Evolutionary conservation across 257 asterid species (phyloP).

Genomic region (Rhazya stricta): DNA sequence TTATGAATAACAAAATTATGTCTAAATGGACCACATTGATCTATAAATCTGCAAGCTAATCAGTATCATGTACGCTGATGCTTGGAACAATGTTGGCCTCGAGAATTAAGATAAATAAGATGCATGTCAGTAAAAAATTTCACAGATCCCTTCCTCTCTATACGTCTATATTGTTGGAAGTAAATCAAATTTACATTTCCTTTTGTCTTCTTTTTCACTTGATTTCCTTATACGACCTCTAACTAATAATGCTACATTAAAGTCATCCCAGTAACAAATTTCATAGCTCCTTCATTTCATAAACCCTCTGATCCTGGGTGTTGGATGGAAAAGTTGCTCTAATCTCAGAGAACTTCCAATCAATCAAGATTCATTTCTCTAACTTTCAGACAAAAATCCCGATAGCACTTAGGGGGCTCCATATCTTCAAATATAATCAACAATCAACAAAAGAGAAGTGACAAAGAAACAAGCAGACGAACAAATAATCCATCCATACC

Average conservation of each 20-base stretch:
- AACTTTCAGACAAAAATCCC: not conserved
- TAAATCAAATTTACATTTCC: not conserved
- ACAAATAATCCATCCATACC: not conserved
- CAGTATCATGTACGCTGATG: not conserved
- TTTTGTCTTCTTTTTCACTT: not conserved
- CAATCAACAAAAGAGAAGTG: not conserved
- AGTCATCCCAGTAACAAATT: not conserved
- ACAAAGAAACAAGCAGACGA: not conserved
- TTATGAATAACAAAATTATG: conserved; percentile 9
- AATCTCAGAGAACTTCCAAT: not conserved
- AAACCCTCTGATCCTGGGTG: not conserved
- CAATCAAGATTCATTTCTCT: conserved; percentile 1
- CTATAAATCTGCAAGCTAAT: not conserved
- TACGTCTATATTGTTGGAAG: not conserved
- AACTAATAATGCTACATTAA: not conserved
- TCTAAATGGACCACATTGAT: not conserved
- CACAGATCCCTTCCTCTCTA: not conserved
- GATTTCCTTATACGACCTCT: not conserved
- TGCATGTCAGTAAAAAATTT: not conserved
- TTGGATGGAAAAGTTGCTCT: not conserved
- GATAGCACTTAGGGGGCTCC: not conserved
- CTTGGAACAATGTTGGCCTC: not conserved
- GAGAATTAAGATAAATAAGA: not conserved
- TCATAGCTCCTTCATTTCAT: not conserved
- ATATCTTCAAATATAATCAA: conserved; percentile 4